Percentiles rank a stretch among this genome's conserved stretches.
phyloP scores from a whole-genome alignment of 208 protist genomes.

The Trypanosoma platydactyli region DNA sequence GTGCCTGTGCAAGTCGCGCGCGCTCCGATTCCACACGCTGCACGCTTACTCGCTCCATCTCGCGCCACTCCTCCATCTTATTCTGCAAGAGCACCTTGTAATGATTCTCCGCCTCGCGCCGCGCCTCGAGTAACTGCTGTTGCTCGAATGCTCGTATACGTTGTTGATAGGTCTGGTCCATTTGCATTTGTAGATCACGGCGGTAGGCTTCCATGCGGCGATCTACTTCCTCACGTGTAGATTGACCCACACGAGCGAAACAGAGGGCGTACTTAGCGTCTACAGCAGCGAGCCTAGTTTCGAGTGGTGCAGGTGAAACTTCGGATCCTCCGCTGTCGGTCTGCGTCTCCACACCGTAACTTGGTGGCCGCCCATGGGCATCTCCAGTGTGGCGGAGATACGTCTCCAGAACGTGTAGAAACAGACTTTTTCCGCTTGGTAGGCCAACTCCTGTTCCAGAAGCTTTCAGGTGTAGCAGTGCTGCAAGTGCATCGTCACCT shows the following conservation, averaged over 20 bases:
- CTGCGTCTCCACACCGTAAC: slow-evolving; percentile 44
- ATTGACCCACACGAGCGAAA: slow-evolving; percentile 63
- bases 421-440: slow-evolving; percentile 43
- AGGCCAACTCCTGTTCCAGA: slow-evolving; percentile 31
- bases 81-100: slow-evolving; percentile 49
- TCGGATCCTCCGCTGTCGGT: slow-evolving; percentile 40
- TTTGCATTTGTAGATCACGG: slow-evolving; percentile 67
- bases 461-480: slow-evolving; percentile 49
- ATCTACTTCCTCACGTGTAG: slow-evolving; percentile 70
- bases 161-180: slow-evolving; percentile 73
- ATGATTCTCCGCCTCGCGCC: slow-evolving; percentile 49
- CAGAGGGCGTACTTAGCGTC: slow-evolving; percentile 85
- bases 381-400: slow-evolving; percentile 32
- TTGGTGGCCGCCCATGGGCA: background rate
- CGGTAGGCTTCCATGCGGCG: slow-evolving; percentile 72
- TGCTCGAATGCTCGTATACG: slow-evolving; percentile 68
- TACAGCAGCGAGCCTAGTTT: slow-evolving; percentile 81
- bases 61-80: slow-evolving; percentile 67
- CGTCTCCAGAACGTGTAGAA: slow-evolving; percentile 49
- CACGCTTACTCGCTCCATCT: slow-evolving; percentile 53
- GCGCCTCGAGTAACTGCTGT: slow-evolving; percentile 52
- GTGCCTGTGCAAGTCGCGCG: slow-evolving; percentile 48
- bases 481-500: slow-evolving; percentile 31
- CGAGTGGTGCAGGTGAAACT: slow-evolving; percentile 54
- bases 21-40: slow-evolving; percentile 67